Evolutionary conservation across 2,329 filamentous ascomycete species (phyloP).

Genomic region (Fusarium beomiforme): DNA sequence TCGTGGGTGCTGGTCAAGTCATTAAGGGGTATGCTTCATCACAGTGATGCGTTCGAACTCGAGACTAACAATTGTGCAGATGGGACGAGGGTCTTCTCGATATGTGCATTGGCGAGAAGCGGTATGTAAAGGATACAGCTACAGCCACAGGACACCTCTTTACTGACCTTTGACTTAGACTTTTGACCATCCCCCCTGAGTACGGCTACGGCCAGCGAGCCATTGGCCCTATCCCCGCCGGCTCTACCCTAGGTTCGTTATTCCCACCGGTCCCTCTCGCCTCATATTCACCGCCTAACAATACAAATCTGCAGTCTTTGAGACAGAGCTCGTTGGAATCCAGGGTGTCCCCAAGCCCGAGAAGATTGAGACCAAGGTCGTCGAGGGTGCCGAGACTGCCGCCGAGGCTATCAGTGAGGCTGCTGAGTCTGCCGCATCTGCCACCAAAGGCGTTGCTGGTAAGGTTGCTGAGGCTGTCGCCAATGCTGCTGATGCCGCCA

Average conservation of each 20-base stretch:
- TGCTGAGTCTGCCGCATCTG: conserved; percentile 49
- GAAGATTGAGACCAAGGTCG: conserved; percentile 47
- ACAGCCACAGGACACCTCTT: neutral
- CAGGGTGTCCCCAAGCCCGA: conserved; percentile 68
- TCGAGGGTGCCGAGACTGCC: conserved; percentile 40
- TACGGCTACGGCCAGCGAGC: conserved; percentile 81
- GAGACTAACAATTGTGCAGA: conserved; percentile 53
- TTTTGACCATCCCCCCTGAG: conserved; percentile 87
- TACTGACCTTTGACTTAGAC: conserved; percentile 56
- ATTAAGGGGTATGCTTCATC: conserved; percentile 78
- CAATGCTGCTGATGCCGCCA: conserved; percentile 62
- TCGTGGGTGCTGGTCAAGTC: conserved; percentile 81
- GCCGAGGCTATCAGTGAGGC: conserved; percentile 48
- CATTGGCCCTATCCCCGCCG: conserved; percentile 85
- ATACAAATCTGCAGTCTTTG: conserved; percentile 71
- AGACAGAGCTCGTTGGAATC: conserved; percentile 90
- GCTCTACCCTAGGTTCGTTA: conserved; percentile 76
- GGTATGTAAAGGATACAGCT: conserved; percentile 51
- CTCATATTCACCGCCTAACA: conserved; percentile 24
- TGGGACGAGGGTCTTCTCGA: conserved; percentile 92
- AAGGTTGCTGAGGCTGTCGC: conserved; percentile 58
- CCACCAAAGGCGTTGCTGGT: conserved; percentile 52
- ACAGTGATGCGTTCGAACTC: conserved; percentile 6
- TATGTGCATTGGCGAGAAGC: conserved; percentile 97
- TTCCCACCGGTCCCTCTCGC: conserved; percentile 15